Base-by-base conservation (phyloP, 176 grass and related monocot genomes). In the Pontederia crassipes region DNA sequence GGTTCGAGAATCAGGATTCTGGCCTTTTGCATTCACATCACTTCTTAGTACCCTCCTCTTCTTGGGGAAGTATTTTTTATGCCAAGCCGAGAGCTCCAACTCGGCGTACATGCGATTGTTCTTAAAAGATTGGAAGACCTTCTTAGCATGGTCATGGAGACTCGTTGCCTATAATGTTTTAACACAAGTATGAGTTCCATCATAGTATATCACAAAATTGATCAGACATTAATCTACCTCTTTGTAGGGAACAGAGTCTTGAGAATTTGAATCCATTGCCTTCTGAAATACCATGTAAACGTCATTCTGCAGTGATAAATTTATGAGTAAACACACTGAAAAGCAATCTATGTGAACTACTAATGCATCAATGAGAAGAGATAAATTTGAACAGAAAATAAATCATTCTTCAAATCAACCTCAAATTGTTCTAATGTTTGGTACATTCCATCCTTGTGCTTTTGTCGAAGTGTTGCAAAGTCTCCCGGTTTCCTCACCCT, bases 371-470 rank as follows among this genome's bases (percentile, higher is more conserved):
- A 24, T 24, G 0, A 24, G 20, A 0, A 24, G 20, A 24, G 20
- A 24, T 24, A 24, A 24, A 59, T 57, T 54, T 46, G 60, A 14
- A 64, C 10, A 10, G 5, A 20, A 9, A 57, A 17, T 3, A 57
- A 10, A 1, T 57, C 10, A 57, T 10, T 18, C 24, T 20, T 57
- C 1, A 57, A 20, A 46, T 1, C 14, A 28, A 89, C 86, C 81
- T 89, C 81, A 54, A 89, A 89, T 45, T 82, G 86, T 53, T 81
- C 81, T 8, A 89, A 52, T 58, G 78, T 75, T 7, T 35, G 40
- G 69, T 89, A 89, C 75, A 79, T 85, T 57, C 81, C 86, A 82
- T 89, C 86, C 26, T 51, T 81, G 63, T 85, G 80, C 48, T 89
- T 89, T 70, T 89, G 86, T 17, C 81, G 76, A 11, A 89, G 4